Evolutionary conservation across 331 rosid genomes (phyloP).

Genomic region (Phaseolus coccineus): DNA sequence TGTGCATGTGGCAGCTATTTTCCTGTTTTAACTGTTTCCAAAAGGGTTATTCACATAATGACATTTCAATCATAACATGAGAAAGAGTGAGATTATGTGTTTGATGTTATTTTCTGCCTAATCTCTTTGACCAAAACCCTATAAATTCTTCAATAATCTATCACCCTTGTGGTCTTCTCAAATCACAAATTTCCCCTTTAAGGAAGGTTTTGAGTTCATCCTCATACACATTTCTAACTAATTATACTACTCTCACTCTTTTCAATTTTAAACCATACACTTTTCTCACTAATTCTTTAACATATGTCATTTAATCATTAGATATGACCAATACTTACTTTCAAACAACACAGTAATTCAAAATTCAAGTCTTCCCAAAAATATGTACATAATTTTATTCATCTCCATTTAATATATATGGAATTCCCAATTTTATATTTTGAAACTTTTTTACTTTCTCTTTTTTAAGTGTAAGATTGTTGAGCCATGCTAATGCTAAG

Average conservation of each 20-base stretch:
- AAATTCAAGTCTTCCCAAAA: constrained; percentile 5
- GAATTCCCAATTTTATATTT: no score
- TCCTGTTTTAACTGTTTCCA: constrained; percentile 28
- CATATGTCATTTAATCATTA: constrained; percentile 38
- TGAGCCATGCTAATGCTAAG: neutral
- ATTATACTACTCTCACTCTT: neutral
- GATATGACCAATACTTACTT: constrained; percentile 37
- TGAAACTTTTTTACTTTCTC: no score
- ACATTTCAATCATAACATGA: constrained; percentile 1
- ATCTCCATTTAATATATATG: no score
- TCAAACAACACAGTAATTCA: constrained; percentile 23
- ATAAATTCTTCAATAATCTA: neutral
- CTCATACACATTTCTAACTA: neutral
- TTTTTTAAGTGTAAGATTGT: neutral
- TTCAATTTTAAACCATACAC: constrained; percentile 34
- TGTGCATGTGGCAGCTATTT: constrained; percentile 17
- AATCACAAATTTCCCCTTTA: constrained; percentile 37
- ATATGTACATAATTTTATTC: neutral
- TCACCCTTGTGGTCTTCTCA: neutral
- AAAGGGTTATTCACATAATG: constrained; percentile 35
- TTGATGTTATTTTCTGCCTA: constrained; percentile 38
- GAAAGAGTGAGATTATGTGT: constrained; percentile 12
- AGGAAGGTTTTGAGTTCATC: constrained; percentile 19
- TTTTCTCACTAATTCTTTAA: neutral
- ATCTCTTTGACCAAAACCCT: constrained; percentile 4